Conservation (phyloP, 2,329 filamentous ascomycete genomes). For the Ophiostoma tasmaniense region DNA sequence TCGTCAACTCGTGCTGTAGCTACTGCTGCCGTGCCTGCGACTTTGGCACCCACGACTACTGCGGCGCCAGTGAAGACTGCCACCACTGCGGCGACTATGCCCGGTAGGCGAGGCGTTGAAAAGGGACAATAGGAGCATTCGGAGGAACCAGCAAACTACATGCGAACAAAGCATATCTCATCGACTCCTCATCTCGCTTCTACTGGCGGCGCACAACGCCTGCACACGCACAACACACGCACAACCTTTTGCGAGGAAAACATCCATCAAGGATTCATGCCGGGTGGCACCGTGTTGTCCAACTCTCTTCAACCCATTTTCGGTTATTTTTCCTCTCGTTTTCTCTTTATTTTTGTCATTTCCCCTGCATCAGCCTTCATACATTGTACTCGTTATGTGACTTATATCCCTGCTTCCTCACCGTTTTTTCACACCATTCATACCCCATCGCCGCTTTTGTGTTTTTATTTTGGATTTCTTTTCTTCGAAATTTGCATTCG, state of each 20-base stretch:
- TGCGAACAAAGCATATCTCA: background rate
- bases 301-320: background rate
- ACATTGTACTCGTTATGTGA: background rate
- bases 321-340: background rate
- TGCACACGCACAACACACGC: background rate
- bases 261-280: background rate
- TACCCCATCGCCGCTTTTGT: background rate
- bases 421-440: background rate
- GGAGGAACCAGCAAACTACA: background rate
- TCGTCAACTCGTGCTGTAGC: conserved; percentile 43
- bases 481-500: background rate
- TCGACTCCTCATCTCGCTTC: background rate
- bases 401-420: background rate
- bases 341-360: background rate
- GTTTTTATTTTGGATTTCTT: background rate
- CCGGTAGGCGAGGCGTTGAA: background rate
- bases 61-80: conserved; percentile 35
- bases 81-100: conserved; percentile 31
- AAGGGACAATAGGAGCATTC: background rate
- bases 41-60: conserved; percentile 43
- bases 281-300: background rate
- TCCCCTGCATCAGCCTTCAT: background rate
- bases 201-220: background rate
- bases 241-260: background rate
- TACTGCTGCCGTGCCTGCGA: conserved; percentile 44